These are phyloP conservation scores for Verbascum thapsus DNA, from an alignment of 257 asterid genomes.

Conservation along the genomic window DNA sequence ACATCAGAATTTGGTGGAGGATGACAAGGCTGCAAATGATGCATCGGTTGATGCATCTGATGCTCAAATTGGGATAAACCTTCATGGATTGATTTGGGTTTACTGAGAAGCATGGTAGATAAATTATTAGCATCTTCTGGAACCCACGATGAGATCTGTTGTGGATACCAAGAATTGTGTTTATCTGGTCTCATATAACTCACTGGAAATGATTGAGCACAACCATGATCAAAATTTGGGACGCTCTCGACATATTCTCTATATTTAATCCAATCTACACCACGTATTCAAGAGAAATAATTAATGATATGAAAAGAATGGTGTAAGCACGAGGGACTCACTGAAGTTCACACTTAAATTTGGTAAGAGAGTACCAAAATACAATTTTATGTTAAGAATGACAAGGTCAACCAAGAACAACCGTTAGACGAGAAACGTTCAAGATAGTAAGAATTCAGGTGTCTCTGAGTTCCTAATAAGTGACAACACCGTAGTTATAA, in stretches of 20 bases:
- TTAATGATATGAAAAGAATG: constrained; percentile 1
- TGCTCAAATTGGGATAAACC: constrained; percentile 27
- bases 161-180: constrained; percentile 26
- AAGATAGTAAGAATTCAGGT: not conserved
- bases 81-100: constrained; percentile 23
- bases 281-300: constrained; percentile 27
- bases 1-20: constrained; percentile 26
- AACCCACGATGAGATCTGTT: constrained; percentile 20
- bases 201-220: constrained; percentile 23
- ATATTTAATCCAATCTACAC: constrained; percentile 18
- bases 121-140: constrained; percentile 31
- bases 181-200: constrained; percentile 6
- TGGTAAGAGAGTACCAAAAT: constrained; percentile 1
- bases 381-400: not conserved
- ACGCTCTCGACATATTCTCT: constrained; percentile 27
- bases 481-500: not conserved
- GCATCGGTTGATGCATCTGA: constrained; percentile 25
- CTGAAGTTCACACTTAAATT: not conserved
- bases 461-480: constrained; percentile 9
- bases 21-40: constrained; percentile 27
- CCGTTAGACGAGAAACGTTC: not conserved
- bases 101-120: constrained; percentile 27
- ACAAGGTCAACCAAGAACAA: constrained; percentile 13
- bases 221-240: constrained; percentile 28
- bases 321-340: too few species aligned